Evolutionary conservation across 108 stramenopile species (phyloP).

Genomic region (Cyclotella cryptica): DNA sequence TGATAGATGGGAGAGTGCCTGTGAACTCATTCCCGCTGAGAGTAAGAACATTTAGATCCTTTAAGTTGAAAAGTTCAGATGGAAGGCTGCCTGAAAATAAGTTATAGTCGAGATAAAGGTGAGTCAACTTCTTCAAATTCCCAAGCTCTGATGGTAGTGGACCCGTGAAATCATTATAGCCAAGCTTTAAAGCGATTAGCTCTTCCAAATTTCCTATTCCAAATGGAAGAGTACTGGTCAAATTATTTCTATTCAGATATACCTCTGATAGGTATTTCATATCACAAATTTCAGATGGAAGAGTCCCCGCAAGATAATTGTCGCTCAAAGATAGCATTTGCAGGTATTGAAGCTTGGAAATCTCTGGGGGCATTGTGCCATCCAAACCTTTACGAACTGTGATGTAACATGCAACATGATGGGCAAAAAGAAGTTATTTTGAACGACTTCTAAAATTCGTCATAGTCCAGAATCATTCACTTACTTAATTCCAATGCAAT

Average conservation of each 20-base stretch:
- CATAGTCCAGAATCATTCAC: not conserved
- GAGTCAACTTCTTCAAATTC: too few species aligned
- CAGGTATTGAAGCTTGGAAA: not conserved
- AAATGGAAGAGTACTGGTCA: too few species aligned
- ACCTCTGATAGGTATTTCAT: too few species aligned
- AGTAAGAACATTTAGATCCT: not conserved
- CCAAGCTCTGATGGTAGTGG: too few species aligned
- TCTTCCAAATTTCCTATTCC: too few species aligned
- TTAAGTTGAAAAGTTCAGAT: not conserved
- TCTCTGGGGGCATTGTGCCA: conserved; percentile 7
- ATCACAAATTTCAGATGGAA: not conserved
- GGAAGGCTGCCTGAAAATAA: not conserved
- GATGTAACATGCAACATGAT: not conserved
- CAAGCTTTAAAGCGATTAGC: too few species aligned
- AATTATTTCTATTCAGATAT: too few species aligned
- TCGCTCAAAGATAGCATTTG: not conserved
- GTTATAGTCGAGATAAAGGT: too few species aligned
- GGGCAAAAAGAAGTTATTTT: not conserved
- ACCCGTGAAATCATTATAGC: too few species aligned
- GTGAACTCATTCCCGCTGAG: not conserved
- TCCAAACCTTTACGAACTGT: not conserved
- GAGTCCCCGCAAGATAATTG: not conserved
- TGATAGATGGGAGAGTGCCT: not conserved
- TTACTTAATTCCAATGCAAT: not conserved
- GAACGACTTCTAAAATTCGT: not conserved